Base-by-base conservation (phyloP, 495 filamentous ascomycete genomes). In the Neurospora sp. region DNA sequence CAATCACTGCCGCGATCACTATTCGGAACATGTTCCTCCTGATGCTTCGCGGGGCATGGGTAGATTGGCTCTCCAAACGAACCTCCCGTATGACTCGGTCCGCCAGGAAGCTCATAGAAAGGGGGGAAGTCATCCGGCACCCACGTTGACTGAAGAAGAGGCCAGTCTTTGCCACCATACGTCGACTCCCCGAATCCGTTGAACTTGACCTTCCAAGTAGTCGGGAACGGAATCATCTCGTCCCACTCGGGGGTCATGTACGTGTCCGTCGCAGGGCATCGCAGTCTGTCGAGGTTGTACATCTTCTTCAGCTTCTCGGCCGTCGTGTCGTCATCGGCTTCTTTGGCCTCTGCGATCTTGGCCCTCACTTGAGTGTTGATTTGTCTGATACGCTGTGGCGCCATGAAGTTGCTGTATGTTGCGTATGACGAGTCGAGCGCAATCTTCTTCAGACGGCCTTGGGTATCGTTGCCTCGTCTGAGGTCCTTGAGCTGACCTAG, bases 211-310 rank as follows among this genome's bases (percentile, higher is more conserved):
- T 76, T 76, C 74, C 74, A 76, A 0, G 74, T 76, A 18, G 68
- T 76, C 14, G 74, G 74, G 70, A 74, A 76, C 12, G 74, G 74
- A 14, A 76, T 70, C 40, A 76, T 61, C 68, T 76, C 74, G 40
- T 76, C 70, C 74, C 74, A 76, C 14, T 72, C 46, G 1, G 74
- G 72, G 27, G 74, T 76, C 37, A 76, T 42, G 73, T 72, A 76
- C 11, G 74, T 76, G 22, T 12, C 68, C 22, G 73, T 68, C 12
- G 39, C 39, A 11, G 74, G 74, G 22, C 68, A 69, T 11, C 72
- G 38, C n/a, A 76, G 22, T 10, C 38, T 22, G 31, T 42, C 14
- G 22, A 35, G 27, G 7, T 18, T 69, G 69, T 70, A 73, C 3
- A 69, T 35, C 16, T 31, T 40, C 22, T 61, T 40, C 35, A 31